Evolutionary conservation across 345 rosid species (phyloP).

Genomic region (Salix viminalis): DNA sequence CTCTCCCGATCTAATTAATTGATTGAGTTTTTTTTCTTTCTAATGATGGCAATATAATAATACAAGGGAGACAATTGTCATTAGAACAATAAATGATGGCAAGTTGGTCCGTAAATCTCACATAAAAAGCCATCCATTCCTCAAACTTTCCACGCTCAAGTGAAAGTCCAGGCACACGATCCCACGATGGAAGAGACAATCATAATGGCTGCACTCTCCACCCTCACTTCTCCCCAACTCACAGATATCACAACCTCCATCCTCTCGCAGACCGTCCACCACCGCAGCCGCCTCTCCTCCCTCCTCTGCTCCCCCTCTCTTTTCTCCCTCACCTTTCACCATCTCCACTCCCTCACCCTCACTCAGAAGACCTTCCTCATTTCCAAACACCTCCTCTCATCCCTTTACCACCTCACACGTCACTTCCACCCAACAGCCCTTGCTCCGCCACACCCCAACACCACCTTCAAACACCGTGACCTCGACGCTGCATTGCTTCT

Average conservation of each 20-base stretch:
- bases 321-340: constrained; percentile 75
- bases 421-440: constrained; percentile 34
- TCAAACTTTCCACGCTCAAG: constrained; percentile 17
- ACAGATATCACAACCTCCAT: constrained; percentile 48
- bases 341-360: constrained; percentile 72
- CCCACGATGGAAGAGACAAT: constrained; percentile 48
- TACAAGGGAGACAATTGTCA: neutral
- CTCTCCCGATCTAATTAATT: neutral
- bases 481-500: constrained; percentile 73
- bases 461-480: constrained; percentile 50
- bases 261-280: constrained; percentile 48
- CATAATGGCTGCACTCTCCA: constrained; percentile 61
- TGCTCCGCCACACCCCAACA: constrained; percentile 20
- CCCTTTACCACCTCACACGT: constrained; percentile 55
- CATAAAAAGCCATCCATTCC: constrained; percentile 16
- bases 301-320: constrained; percentile 69
- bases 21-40: neutral
- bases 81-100: neutral
- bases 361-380: constrained; percentile 62
- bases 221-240: constrained; percentile 46
- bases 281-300: constrained; percentile 55
- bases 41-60: neutral
- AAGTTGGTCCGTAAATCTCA: neutral
- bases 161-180: constrained; percentile 30
- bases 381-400: constrained; percentile 75